Base-by-base conservation (phyloP, 192 early-diverging fungal species). In the Chytriomyces sp. region DNA sequence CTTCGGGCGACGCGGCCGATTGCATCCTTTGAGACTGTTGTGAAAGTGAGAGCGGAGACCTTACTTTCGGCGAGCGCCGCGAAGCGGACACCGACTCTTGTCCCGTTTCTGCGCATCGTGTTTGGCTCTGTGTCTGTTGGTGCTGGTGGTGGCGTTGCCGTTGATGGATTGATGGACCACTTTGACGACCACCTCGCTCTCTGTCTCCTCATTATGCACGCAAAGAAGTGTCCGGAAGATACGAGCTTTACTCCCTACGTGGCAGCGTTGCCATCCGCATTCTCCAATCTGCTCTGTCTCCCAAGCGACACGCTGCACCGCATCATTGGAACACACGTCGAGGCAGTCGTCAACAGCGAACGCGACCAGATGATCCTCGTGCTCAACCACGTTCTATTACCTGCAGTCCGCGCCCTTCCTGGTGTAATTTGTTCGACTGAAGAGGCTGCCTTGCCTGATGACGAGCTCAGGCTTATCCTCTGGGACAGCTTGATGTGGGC, bases 131-230 rank as follows among this genome's bases (percentile, higher is more conserved):
- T 19, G 22, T 19, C 4, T 34, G 37, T 22, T 19, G 37, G 59
- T 26, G 31, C 12, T 33, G 31, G 7, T 34, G 7, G 37, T 19
- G 31, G 44, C n/a, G 44, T 10, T n/a, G 44, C 33, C 59, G 31
- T 4, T 34, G 5, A 26, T 61, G 31, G n/a, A n/a, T n/a, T 49
- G 17, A 41, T 65, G 63, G 63, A 52, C 40, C 63, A 65, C 49
- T 65, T 25, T n/a, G 63, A 65, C 49, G 39, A 39, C 41, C 63
- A 65, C 41, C 63, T 65, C 6, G 63, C 63, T 7, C 63, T 65
- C 17, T 40, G 39, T 14, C 32, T 65, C 39, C 41, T 65, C 5
- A 38, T 65, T 8, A 65, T 65, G 63, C 41, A 52, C 40, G 63
- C 39, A 65, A n/a, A 33, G n/a, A 58, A 17, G 1, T 6, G 12